Conservation (phyloP, 139 green algal genomes). For the Astrephomene gubernaculifera region DNA sequence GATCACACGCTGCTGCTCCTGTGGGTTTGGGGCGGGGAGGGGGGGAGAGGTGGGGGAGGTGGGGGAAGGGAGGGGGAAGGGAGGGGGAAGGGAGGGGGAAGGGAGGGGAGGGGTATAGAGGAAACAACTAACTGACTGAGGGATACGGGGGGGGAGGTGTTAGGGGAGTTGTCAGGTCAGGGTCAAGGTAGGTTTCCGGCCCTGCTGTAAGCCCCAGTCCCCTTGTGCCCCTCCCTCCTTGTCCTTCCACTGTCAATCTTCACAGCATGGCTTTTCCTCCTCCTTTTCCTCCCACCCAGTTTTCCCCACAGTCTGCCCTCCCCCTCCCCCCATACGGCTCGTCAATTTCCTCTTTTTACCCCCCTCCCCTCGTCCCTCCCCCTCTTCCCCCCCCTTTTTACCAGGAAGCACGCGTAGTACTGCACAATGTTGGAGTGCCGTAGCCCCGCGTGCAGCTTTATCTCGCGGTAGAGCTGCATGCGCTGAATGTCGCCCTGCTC, state of each 20-base stretch:
- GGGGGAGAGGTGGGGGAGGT: neutral
- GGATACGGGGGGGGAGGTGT: neutral
- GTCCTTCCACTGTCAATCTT: too few species aligned
- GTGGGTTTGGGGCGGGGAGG: slow-evolving; percentile 13
- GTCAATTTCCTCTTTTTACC: too few species aligned
- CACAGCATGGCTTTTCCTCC: too few species aligned
- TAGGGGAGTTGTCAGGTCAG: neutral
- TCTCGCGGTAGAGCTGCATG: slow-evolving; percentile 60
- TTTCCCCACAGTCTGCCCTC: too few species aligned
- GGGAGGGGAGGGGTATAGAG: neutral
- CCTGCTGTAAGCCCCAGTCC: too few species aligned
- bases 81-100: neutral
- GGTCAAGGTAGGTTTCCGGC: too few species aligned
- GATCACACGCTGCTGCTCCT: slow-evolving; percentile 64
- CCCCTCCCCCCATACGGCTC: too few species aligned
- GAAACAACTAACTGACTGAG: too few species aligned
- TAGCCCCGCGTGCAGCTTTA: slow-evolving; percentile 56
- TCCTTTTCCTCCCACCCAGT: too few species aligned
- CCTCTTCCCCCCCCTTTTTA: neutral
- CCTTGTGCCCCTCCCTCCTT: too few species aligned
- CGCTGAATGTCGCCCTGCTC: slow-evolving; percentile 59
- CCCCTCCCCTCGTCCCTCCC: neutral
- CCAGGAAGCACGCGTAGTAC: slow-evolving; percentile 59
- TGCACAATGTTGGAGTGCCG: slow-evolving; percentile 59
- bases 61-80: neutral